Evolutionary conservation across 352 stramenopile genomes (phyloP), one percentile per base, ranked within the genome.

Genomic region (Phytophthora pistaciae): DNA sequence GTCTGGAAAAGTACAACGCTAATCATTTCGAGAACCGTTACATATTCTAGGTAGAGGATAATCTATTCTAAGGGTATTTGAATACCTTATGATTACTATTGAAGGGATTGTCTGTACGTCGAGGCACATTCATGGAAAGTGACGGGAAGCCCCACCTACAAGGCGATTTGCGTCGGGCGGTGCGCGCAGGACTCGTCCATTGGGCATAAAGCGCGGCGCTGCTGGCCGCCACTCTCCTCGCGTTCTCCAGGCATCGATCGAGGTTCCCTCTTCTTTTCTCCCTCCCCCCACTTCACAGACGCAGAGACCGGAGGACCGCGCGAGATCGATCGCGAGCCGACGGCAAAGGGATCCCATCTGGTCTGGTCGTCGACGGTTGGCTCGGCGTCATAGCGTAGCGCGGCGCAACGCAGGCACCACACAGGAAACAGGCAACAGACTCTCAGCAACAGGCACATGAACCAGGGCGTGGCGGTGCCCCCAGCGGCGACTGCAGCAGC

Each of bases 51-150:
- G 29, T 36, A 36, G 29, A 36, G 29, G 29, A 36, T 36, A 36
- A 36, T 36, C 29, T 36, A 2, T 11, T 36, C 29, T 36, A 36
- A 36, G 29, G 29, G 29, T 36, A 36, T 36, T 36, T 36, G 29
- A 36, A 10, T 10, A 3, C 29, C 1, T 36, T 8, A 10, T 36
- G 29, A 36, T 36, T 1, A 36, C 29, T 36, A 36, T 36, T 7
- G 29, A 36, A 36, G 29, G 29, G 29, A 36, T 36, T 44, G 60
- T 56, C 70, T 53, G 14, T 42, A 20, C 25, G 42, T 56, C 48
- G 57, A 42, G 66, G 68, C 77, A 74, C 60, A 53, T 84, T 84
- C 77, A 82, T 62, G 57, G 77, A 84, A 84, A 68, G 60, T 63
- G 66, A 72, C 56, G 56, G 66, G 60, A 71, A 74, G 21, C 20